Base-by-base conservation (phyloP, 495 filamentous ascomycete genomes). In the Venustampulla echinocandica region DNA sequence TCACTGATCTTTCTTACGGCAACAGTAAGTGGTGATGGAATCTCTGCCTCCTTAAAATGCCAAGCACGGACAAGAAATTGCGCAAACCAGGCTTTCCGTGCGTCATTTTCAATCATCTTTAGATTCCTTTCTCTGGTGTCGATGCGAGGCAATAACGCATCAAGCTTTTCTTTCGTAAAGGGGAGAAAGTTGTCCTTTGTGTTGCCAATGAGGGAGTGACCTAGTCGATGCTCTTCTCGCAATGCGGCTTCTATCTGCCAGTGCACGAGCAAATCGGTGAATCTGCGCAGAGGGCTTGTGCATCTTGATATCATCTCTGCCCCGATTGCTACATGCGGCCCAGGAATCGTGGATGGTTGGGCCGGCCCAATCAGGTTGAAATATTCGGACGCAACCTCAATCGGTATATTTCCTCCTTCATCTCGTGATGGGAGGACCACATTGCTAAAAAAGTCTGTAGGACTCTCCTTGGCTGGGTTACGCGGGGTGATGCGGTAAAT, bases 231-330 rank as follows among this genome's bases (percentile, higher is more conserved):
- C 65, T 92, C 88, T 58, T 84, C 76, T 6, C 80, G 72, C 30
- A 97, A 60, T 0, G 82, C 83, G 0, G 87, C 80, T 62, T 93
- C 82, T 52, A 98, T 88, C 56, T 97, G 90, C 74, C 87, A 96
- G 61, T 95, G 89, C 0, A 76, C 70, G n/a, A 96, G 66, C 50
- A 97, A 63, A 61, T 98, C 92, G 13, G 66, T 64, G 64, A 81
- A 95, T 22, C 92, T 75, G 14, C 92, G 85, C 6, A 98, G 70
- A 2, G 92, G 92, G 52, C 82, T 88, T 1, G 92, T 97, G 30
- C 79, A 77, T 56, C 87, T 92, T 49, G 79, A 67, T 59, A 95
- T 95, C 28, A 77, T 67, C 36, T 80, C 65, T 1, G 84, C 52
- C 10, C 85, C 88, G 15, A 95, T 64, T 7, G 71, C 60, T 23